Evolutionary conservation across 805 yeast species (phyloP).

Genomic region (Debaryomyces maramus): DNA sequence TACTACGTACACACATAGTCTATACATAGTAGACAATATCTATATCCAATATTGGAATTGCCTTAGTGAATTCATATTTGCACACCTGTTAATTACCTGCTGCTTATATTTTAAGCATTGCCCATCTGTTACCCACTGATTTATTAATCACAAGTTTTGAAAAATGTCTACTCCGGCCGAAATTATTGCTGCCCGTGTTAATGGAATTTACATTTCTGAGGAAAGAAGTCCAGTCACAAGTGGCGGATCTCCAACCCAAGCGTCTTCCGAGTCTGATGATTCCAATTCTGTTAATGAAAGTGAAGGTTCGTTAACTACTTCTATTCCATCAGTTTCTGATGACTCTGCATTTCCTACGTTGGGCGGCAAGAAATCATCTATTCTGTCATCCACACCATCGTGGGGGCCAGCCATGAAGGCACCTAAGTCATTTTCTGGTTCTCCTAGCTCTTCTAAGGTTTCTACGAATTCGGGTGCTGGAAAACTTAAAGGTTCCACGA

Average conservation of each 20-base stretch:
- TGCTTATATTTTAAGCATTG: conserved; percentile 21
- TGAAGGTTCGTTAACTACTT: conserved; percentile 9
- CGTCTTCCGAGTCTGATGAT: conserved; percentile 17
- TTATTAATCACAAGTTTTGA: conserved; percentile 7
- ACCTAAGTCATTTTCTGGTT: conserved; percentile 18
- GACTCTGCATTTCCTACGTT: conserved; percentile 66
- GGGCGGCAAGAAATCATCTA: conserved; percentile 42
- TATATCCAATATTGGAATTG: neutral
- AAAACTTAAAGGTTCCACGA: conserved; percentile 50
- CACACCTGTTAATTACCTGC: conserved; percentile 12
- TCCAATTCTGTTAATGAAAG: conserved; percentile 11
- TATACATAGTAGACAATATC: no score
- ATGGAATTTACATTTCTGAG: conserved; percentile 11
- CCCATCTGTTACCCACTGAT: conserved; percentile 13
- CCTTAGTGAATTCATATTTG: neutral
- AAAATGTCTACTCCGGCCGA: conserved; percentile 49
- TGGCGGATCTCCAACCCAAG: neutral
- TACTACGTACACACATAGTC: no score
- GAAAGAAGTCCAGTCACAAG: conserved; percentile 1
- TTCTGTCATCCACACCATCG: conserved; percentile 30
- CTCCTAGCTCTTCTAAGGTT: conserved; percentile 15
- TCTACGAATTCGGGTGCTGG: conserved; percentile 21
- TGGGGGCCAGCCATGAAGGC: conserved; percentile 42
- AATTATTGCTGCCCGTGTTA: conserved; percentile 46
- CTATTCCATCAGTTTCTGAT: conserved; percentile 46